phyloP scores from a whole-genome alignment of 257 asterid species.

The Striga asiatica region DNA sequence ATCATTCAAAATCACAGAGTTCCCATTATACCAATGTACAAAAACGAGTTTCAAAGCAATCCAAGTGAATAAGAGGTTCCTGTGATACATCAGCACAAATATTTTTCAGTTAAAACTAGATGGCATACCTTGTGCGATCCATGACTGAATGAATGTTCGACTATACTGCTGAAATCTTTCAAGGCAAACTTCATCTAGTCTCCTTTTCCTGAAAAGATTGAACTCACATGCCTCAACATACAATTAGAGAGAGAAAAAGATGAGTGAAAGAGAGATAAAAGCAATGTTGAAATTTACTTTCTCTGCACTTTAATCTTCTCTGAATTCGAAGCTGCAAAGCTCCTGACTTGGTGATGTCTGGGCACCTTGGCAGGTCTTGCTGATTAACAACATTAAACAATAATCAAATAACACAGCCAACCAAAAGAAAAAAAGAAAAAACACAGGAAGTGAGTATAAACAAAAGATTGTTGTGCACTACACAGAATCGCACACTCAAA shows the following conservation, averaged over 20 bases:
- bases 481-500: not conserved
- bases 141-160: conserved; percentile 81
- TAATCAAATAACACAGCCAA: conserved; percentile 8
- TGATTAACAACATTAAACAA: conserved; percentile 20
- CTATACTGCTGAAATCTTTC: conserved; percentile 87
- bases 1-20: not conserved
- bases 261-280: not conserved
- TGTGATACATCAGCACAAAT: not conserved
- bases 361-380: conserved; percentile 34
- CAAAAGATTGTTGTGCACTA: not conserved
- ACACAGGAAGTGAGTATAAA: not conserved
- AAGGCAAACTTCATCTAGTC: conserved; percentile 84
- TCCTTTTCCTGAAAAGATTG: conserved; percentile 52
- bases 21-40: not conserved
- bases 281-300: conserved; percentile 43
- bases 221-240: not conserved
- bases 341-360: conserved; percentile 24
- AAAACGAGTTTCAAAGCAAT: not conserved
- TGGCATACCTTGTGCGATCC: conserved; percentile 78
- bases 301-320: conserved; percentile 45
- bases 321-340: conserved; percentile 47
- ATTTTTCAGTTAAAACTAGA: not conserved
- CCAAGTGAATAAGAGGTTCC: not conserved
- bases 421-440: too few species aligned
- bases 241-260: not conserved